Evolutionary conservation across 768 basidiomycete genomes (phyloP).

Genomic region (Mycena polygramma): DNA sequence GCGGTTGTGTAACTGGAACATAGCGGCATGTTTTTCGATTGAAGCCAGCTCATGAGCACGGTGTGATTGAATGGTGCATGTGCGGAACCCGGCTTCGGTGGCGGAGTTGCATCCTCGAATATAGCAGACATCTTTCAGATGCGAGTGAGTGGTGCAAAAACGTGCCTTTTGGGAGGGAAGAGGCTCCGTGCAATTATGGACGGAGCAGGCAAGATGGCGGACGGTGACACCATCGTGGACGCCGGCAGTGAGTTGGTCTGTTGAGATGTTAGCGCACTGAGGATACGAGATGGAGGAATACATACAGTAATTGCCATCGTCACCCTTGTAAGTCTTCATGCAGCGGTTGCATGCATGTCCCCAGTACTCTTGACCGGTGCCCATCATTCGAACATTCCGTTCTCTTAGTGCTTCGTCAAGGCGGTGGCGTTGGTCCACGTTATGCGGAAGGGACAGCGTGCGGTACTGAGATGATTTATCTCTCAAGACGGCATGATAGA

Average conservation of each 20-base stretch:
- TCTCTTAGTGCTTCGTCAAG: not conserved
- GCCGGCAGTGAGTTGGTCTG: constrained; percentile 22
- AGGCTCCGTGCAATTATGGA: constrained; percentile 13
- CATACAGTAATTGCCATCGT: constrained; percentile 10
- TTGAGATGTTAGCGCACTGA: not conserved
- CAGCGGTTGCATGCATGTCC: constrained; percentile 20
- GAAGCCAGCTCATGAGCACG: not conserved
- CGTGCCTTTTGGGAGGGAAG: not conserved
- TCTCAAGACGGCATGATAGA: not conserved
- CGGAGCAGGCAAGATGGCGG: not conserved
- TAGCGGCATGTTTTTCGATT: not conserved
- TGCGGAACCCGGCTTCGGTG: not conserved
- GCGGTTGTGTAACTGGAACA: constrained; percentile 15
- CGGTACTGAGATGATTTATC: not conserved
- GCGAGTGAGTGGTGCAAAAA: not conserved
- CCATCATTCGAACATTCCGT: constrained; percentile 11
- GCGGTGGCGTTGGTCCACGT: not conserved
- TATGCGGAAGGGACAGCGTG: not conserved
- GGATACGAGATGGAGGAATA: not conserved
- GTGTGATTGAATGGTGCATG: not conserved
- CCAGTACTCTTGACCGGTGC: constrained; percentile 21
- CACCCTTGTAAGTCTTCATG: constrained; percentile 16
- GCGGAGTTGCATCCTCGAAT: not conserved
- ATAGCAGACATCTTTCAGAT: not conserved
- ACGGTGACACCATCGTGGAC: constrained; percentile 20